Evolutionary conservation across 176 grass and related monocot genomes (phyloP), one percentile per base, ranked within the genome.

Genomic region (Oryza nivara): DNA sequence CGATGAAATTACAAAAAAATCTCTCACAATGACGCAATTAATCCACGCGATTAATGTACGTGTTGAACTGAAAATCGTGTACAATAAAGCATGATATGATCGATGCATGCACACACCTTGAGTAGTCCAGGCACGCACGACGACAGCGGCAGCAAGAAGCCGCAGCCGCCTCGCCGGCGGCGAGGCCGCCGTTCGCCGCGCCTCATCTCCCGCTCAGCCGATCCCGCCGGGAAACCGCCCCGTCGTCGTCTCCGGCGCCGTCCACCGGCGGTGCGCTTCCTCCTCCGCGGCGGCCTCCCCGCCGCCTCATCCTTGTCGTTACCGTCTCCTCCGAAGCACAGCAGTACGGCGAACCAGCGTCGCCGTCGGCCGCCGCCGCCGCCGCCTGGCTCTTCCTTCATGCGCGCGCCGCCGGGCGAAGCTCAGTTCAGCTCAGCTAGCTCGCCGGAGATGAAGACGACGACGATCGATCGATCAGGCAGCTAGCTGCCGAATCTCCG

Each of bases 211-310:
- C 32, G 22, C 19, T 10, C 65, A 17, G 34, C 54, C 80, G 67
- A 7, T 16, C 17, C 25, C 11, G 12, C 17, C 72, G 34, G 14
- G 25, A 19, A 17, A 36, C 58, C 7, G 1, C 56, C 70, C 25
- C 45, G 6, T 22, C 45, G 6, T 22, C n/a, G n/a, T 49, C 77
- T 5, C 13, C 77, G 41, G 16, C 65, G 61, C 28, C 67, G 73
- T 84, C 87, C 60, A 73, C 81, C 35, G 58, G 68, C 81, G 35
- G 68, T 71, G 22, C 81, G 68, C 74, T 67, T 70, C 65, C 67
- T 77, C 80, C 43, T 28, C 71, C 64, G 35, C 45, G 28, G 28
- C 28, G 0, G 5, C 12, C 15, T 38, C 73, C 47, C 20, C 65
- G 20, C 56, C 26, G 32, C 30, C 45, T 47, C 7, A 0, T 28